phyloP scores from a whole-genome alignment of 164 flowering plant species.

The Stephania cephalantha region DNA sequence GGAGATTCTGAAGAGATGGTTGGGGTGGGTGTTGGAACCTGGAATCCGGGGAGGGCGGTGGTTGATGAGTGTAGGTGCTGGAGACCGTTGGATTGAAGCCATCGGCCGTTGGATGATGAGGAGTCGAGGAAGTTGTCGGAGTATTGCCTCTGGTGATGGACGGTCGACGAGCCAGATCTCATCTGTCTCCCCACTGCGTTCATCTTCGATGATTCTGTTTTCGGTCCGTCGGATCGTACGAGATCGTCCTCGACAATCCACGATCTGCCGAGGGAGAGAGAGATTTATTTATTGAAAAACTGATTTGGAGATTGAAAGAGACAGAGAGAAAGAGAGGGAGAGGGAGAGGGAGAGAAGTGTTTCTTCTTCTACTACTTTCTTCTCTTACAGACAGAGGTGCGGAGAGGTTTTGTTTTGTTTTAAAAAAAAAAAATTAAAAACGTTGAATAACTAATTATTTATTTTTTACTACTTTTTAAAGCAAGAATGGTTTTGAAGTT shows the following conservation, averaged over 20 bases:
- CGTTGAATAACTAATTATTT: not conserved
- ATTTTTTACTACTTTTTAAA: too few relatives aligned
- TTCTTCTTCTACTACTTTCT: not conserved
- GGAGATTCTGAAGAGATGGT: not conserved
- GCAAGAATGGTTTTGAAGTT: not conserved
- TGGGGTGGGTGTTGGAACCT: slow-evolving; percentile 20
- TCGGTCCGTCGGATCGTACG: not conserved
- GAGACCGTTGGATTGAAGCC: slow-evolving; percentile 67
- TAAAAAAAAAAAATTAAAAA: not conserved
- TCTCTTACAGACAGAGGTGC: not conserved
- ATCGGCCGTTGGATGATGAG: slow-evolving; percentile 49
- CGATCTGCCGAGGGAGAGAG: not conserved
- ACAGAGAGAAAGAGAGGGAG: not conserved
- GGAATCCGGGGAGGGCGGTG: slow-evolving; percentile 26
- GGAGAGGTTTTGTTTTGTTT: not conserved
- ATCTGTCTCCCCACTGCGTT: slow-evolving; percentile 53
- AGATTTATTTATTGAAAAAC: not conserved
- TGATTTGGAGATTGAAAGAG: not conserved
- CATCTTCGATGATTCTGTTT: slow-evolving; percentile 26
- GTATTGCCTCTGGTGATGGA: slow-evolving; percentile 76
- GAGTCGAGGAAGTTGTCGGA: slow-evolving; percentile 61
- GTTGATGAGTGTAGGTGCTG: slow-evolving; percentile 47
- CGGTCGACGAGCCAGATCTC: slow-evolving; percentile 56
- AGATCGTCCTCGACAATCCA: too few relatives aligned
- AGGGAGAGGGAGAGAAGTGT: not conserved